These are phyloP conservation scores for Ustilago nuda DNA, from an alignment of 1,284 basidiomycete species.

Conservation along the genomic window DNA sequence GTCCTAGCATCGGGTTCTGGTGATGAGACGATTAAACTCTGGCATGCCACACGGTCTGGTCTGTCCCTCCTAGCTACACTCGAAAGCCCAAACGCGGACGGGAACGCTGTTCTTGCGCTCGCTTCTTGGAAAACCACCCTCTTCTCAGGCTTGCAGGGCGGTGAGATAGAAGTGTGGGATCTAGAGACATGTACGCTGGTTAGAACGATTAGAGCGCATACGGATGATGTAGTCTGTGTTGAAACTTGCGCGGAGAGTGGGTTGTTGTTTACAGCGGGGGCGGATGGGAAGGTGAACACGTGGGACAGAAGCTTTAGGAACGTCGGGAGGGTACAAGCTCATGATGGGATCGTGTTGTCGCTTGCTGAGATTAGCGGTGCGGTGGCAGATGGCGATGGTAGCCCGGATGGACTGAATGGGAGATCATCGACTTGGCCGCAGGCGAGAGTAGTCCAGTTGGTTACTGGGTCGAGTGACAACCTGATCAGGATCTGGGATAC, in stretches of 20 bases:
- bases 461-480: constrained; percentile 58
- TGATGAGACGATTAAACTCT: constrained; percentile 90
- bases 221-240: constrained; percentile 71
- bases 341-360: constrained; percentile 40
- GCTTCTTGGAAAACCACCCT: constrained; percentile 80
- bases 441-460: constrained; percentile 29
- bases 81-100: constrained; percentile 65
- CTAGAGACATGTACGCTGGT: constrained; percentile 87
- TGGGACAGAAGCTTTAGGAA: constrained; percentile 57
- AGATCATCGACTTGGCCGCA: not conserved
- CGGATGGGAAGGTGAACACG: constrained; percentile 56
- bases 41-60: constrained; percentile 74
- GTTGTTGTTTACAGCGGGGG: constrained; percentile 55
- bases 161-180: constrained; percentile 88
- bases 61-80: constrained; percentile 75
- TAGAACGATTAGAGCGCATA: constrained; percentile 85
- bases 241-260: constrained; percentile 64
- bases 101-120: constrained; percentile 79
- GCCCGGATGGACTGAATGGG: not conserved
- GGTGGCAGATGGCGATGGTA: not conserved
- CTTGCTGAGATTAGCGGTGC: constrained; percentile 24
- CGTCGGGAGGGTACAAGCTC: constrained; percentile 61
- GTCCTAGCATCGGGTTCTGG: constrained; percentile 73
- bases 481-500: constrained; percentile 65
- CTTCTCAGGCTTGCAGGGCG: constrained; percentile 92